phyloP scores from a whole-genome alignment of 306 rosid species.

The Crataegus laevigata region DNA sequence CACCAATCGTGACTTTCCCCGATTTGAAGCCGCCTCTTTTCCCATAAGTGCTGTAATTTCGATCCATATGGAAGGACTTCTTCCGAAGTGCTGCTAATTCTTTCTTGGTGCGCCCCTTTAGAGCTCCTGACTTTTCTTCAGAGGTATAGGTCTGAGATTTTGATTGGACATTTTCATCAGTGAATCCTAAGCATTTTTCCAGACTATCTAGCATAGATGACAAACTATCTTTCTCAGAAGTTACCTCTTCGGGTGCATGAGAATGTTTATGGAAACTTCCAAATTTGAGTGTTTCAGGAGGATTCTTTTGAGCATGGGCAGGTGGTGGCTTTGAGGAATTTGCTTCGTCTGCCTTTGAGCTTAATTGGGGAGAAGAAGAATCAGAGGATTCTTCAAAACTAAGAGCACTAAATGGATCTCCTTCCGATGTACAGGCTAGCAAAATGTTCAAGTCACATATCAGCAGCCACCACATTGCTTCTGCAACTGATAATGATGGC shows the following conservation, averaged over 20 bases:
- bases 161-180: not conserved
- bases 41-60: constrained; percentile 37
- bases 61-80: constrained; percentile 39
- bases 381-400: constrained; percentile 8
- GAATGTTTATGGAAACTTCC: constrained; percentile 11
- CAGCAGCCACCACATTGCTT: constrained; percentile 71
- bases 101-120: constrained; percentile 35
- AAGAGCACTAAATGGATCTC: constrained; percentile 24
- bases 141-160: constrained; percentile 4
- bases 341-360: constrained; percentile 8
- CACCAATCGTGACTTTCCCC: constrained; percentile 26
- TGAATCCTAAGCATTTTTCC: constrained; percentile 23
- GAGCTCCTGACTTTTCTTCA: constrained; percentile 37
- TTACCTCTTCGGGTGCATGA: not conserved
- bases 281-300: constrained; percentile 23
- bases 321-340: not conserved
- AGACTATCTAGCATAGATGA: constrained; percentile 10
- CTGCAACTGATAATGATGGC: constrained; percentile 49
- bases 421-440: constrained; percentile 39
- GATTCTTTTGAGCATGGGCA: not conserved
- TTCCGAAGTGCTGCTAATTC: constrained; percentile 42
- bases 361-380: constrained; percentile 17
- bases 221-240: not conserved
- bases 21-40: constrained; percentile 36
- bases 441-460: constrained; percentile 49